Base-by-base conservation (phyloP, 2,329 filamentous ascomycete species). In the Diaporthe ilicicola region DNA sequence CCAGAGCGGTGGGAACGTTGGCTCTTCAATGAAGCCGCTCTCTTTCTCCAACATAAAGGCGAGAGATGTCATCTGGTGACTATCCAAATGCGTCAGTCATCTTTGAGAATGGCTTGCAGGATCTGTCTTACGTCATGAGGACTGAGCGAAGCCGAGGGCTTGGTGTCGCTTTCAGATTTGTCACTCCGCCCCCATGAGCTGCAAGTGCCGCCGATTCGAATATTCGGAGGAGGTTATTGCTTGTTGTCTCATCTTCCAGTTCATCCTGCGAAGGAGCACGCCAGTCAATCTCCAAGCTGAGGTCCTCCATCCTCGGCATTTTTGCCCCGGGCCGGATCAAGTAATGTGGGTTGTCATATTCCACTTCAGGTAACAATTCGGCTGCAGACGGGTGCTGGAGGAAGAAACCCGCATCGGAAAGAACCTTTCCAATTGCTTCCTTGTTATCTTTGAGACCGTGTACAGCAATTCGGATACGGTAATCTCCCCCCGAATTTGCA, bases 41-140 rank as follows among this genome's bases (percentile, higher is more conserved):
- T 65, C 61, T 37, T 65, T 65, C 61, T 50, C 61, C 7, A 65
- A 44, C 61, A 65, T 65, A 19, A 65, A 48, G 9, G 27, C 61
- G 12, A 65, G 61, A 24, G 61, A 22, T n/a, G 44, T 24, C 3
- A 37, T 8, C 22, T 65, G 44, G 12, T 65, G 44, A 10, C 61
- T 65, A 24, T 3, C 0, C 1, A 22, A 6, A 55, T 22, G 4
- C 6, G 32, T 55, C n/a, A 55, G n/a, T 24, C 1, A 37, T 15
- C 0, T 37, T 39, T 4, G 4, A 13, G 0, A 19, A 9, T 37
- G 22, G 1, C 2, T 39, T 4, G 17, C 34, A 17, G 29, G 1
- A 13, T 1, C 2, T 55, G 3, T 22, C n/a, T 29, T 24, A 37
- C 27, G 5, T 10, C 44, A 51, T 50, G 15, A 65, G 61, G 24